Conservation (phyloP, 73 alveolate species). For the Durusdinium trenchii region DNA sequence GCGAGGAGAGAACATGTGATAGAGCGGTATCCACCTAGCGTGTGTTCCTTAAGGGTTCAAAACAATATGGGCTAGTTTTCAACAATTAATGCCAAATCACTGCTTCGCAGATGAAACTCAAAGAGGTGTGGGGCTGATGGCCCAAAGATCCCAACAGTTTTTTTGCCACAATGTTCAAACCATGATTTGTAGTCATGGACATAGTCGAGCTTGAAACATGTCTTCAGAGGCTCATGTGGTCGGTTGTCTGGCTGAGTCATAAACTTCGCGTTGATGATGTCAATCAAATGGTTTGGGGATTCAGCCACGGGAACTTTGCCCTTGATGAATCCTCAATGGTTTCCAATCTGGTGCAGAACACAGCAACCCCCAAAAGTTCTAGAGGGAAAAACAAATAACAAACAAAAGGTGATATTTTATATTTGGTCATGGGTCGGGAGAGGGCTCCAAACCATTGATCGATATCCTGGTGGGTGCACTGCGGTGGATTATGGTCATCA, state of each 20-base stretch:
- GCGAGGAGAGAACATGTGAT: not conserved
- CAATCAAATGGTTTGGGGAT: not conserved
- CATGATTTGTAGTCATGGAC: not conserved
- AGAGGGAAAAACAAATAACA: not conserved
- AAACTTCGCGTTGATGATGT: not conserved
- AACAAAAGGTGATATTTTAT: not conserved
- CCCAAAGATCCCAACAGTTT: constrained; percentile 30
- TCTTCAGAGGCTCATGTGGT: constrained; percentile 5
- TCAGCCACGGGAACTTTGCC: constrained; percentile 7
- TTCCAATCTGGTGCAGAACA: not conserved
- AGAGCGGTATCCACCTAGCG: not conserved
- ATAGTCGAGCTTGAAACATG: constrained; percentile 18
- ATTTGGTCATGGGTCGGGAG: not conserved
- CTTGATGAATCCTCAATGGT: not conserved
- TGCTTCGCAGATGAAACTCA: constrained; percentile 16
- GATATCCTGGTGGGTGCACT: not conserved
- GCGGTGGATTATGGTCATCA: too few relatives aligned
- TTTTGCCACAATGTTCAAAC: not conserved
- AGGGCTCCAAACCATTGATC: constrained; percentile 41
- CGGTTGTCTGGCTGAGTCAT: constrained; percentile 9
- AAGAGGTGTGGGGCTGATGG: constrained; percentile 54
- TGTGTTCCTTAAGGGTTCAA: not conserved
- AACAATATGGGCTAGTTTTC: not conserved
- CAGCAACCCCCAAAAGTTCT: not conserved
- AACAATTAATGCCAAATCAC: not conserved